Evolutionary conservation across 2,329 filamentous ascomycete genomes (phyloP).

Genomic region (Pseudogymnoascus sp.): DNA sequence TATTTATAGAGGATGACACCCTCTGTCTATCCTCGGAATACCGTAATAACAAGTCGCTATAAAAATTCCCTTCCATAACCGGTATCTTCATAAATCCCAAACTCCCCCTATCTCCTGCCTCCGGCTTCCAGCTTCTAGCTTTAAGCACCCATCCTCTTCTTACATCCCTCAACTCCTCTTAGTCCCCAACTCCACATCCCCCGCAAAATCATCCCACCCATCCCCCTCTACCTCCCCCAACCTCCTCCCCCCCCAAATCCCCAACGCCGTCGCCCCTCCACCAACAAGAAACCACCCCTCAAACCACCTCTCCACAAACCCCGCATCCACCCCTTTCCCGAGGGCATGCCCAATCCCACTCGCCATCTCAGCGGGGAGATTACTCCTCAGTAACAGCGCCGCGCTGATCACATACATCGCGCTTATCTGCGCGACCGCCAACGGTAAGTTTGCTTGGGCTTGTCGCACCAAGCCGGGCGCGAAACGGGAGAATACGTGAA

Average conservation of each 20-base stretch:
- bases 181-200: constrained; percentile 59
- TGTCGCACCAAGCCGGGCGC: constrained; percentile 64
- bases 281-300: constrained; percentile 75
- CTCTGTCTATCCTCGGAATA: not conserved
- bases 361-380: constrained; percentile 68
- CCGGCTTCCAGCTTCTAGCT: not conserved
- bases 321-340: constrained; percentile 60
- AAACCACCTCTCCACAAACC: constrained; percentile 75
- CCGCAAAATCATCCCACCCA: constrained; percentile 52
- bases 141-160: constrained; percentile 36
- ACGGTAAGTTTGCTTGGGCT: constrained; percentile 63
- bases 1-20: not conserved
- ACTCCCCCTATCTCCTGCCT: not conserved
- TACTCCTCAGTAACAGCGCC: constrained; percentile 66
- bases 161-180: constrained; percentile 62
- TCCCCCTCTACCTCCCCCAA: constrained; percentile 43
- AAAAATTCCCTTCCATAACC: not conserved
- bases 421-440: constrained; percentile 70
- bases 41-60: not conserved
- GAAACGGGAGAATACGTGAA: constrained; percentile 70
- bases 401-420: constrained; percentile 81
- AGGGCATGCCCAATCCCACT: constrained; percentile 69
- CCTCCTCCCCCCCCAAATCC: constrained; percentile 63
- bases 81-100: not conserved
- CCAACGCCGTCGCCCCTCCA: constrained; percentile 55